Percentiles rank a stretch among this genome's conserved stretches.
Conservation (phyloP, 495 filamentous ascomycete genomes). For the Penicillium tannophilum region DNA sequence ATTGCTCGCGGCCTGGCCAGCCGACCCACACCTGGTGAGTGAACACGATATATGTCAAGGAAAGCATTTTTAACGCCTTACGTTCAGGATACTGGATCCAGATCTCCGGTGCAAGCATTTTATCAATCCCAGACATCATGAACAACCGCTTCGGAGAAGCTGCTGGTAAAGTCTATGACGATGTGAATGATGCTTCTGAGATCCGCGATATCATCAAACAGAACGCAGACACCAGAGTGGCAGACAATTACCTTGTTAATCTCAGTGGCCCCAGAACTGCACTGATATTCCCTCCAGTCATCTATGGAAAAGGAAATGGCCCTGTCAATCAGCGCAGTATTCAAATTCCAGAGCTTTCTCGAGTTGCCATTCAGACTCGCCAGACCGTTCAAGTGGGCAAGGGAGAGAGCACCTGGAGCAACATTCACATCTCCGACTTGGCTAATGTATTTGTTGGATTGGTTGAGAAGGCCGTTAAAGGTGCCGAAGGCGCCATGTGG, state of each 20-base stretch:
- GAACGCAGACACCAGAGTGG: slow-evolving; percentile 47
- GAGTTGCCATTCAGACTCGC: slow-evolving; percentile 54
- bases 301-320: slow-evolving; percentile 70
- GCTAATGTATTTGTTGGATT: slow-evolving; percentile 58
- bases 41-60: background rate
- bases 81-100: slow-evolving; percentile 35
- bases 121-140: slow-evolving; percentile 34
- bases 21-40: slow-evolving; percentile 25
- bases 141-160: slow-evolving; percentile 23
- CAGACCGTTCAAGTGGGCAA: slow-evolving; percentile 58
- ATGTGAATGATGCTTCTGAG: slow-evolving; percentile 28
- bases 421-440: slow-evolving; percentile 68
- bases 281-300: slow-evolving; percentile 69
- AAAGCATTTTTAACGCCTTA: background rate
- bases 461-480: slow-evolving; percentile 60
- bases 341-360: slow-evolving; percentile 59
- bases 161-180: slow-evolving; percentile 28
- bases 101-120: slow-evolving; percentile 33
- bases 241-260: slow-evolving; percentile 53
- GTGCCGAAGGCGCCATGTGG: slow-evolving; percentile 66
- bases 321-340: slow-evolving; percentile 61
- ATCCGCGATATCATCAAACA: slow-evolving; percentile 45
- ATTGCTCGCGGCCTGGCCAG: slow-evolving; percentile 38
- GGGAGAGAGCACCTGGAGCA: slow-evolving; percentile 64
- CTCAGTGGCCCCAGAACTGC: slow-evolving; percentile 54